A percentile compares a stretch with the other conserved stretches of the same genome.
These are phyloP conservation scores for Pythium coloratum DNA, from an alignment of 352 stramenopile genomes.

Conservation along the genomic window DNA sequence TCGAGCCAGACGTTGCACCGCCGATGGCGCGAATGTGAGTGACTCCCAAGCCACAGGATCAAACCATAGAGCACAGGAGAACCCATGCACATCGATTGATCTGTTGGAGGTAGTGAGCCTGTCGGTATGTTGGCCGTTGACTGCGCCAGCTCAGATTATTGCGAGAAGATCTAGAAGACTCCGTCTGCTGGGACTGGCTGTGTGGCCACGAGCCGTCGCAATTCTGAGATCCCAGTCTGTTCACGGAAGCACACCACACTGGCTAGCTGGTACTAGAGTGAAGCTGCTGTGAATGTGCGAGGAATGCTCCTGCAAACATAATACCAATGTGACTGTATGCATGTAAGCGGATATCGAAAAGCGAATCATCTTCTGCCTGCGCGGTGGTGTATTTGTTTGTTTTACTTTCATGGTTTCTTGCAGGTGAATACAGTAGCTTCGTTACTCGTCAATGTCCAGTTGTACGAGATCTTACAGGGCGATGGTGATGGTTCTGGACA, in stretches of 20 bases:
- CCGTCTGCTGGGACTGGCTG: neutral
- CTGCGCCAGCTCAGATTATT: neutral
- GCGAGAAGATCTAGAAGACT: neutral
- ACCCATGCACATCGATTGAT: neutral
- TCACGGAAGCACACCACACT: neutral
- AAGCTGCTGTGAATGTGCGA: neutral
- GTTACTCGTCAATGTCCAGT: too few species aligned
- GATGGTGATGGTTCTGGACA: too few species aligned
- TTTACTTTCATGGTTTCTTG: too few species aligned
- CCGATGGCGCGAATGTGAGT: neutral
- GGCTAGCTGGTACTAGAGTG: too few species aligned
- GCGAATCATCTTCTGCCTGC: too few species aligned
- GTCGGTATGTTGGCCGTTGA: neutral
- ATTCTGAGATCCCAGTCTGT: constrained; percentile 2
- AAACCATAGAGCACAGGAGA: neutral
- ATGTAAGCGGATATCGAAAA: too few species aligned
- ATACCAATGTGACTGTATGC: too few species aligned
- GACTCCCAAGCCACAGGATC: neutral
- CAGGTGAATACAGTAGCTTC: too few species aligned
- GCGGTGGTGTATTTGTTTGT: too few species aligned
- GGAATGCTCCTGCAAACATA: neutral
- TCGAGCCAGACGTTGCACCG: neutral
- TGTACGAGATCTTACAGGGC: too few species aligned
- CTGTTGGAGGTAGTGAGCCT: neutral
- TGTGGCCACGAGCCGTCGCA: neutral